Percentiles rank a stretch among this genome's conserved stretches.
These are phyloP conservation scores for Claviceps humidiphila DNA, from an alignment of 2,329 filamentous ascomycete species.

Conservation along the genomic window DNA sequence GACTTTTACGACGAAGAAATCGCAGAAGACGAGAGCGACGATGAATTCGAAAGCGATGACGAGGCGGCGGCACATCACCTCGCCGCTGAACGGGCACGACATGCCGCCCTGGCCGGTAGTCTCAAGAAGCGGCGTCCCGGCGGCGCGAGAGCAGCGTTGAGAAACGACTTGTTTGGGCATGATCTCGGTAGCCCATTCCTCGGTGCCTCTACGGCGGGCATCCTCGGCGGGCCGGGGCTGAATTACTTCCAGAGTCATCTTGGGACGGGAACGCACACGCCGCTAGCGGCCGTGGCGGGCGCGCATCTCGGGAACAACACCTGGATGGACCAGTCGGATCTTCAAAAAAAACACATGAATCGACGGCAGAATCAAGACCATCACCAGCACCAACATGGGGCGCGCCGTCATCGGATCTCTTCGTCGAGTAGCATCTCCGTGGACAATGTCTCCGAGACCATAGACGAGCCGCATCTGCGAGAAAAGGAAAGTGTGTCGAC, in stretches of 20 bases:
- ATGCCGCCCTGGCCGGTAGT: constrained; percentile 1
- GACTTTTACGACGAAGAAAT: constrained; percentile 88
- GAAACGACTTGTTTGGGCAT: constrained; percentile 18
- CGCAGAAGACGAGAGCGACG: constrained; percentile 29
- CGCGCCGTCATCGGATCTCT: constrained; percentile 22
- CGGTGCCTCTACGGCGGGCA: constrained; percentile 46
- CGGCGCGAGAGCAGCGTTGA: constrained; percentile 20
- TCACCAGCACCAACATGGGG: neutral
- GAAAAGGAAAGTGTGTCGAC: constrained; percentile 53
- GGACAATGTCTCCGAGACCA: constrained; percentile 23
- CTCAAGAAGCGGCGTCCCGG: constrained; percentile 9
- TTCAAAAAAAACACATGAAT: neutral
- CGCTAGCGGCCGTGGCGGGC: constrained; percentile 65
- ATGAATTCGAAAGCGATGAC: constrained; percentile 15
- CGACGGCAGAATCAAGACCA: neutral
- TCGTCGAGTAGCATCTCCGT: constrained; percentile 35
- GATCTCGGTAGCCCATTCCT: constrained; percentile 44
- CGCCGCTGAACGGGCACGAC: constrained; percentile 2
- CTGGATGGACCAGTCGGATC: constrained; percentile 19
- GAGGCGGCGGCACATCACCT: constrained; percentile 23
- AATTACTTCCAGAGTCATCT: constrained; percentile 75
- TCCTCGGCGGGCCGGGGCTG: constrained; percentile 61
- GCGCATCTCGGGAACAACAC: constrained; percentile 31
- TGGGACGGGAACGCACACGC: constrained; percentile 63
- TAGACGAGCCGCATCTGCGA: constrained; percentile 25